Evolutionary conservation across 2,329 filamentous ascomycete genomes (phyloP).

Genomic region (Scedosporium apiospermum): DNA sequence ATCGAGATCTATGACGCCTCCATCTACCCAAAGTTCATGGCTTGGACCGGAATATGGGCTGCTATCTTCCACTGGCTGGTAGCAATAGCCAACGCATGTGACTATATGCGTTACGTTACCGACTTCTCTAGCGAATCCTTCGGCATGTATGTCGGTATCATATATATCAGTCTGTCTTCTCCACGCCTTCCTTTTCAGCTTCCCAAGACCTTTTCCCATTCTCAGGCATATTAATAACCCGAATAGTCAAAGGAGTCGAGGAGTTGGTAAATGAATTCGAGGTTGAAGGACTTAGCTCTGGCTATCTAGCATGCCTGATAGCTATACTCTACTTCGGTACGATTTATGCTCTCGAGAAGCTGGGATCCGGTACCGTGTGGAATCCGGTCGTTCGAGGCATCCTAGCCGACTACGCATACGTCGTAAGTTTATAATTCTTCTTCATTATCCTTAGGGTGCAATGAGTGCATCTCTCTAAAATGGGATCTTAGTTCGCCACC

Average conservation of each 20-base stretch:
- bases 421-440: conserved; percentile 23
- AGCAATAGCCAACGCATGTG: conserved; percentile 40
- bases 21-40: conserved; percentile 44
- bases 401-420: conserved; percentile 42
- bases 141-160: conserved; percentile 45
- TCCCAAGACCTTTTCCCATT: not conserved
- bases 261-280: conserved; percentile 42
- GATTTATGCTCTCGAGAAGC: conserved; percentile 37
- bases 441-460: too few species aligned
- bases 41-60: conserved; percentile 47
- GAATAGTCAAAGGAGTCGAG: conserved; percentile 49
- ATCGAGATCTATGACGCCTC: conserved; percentile 35
- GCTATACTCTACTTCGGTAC: conserved; percentile 33
- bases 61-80: conserved; percentile 48
- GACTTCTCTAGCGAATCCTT: conserved; percentile 45
- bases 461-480: not conserved
- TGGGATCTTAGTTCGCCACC: conserved; percentile 21
- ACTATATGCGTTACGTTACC: conserved; percentile 50
- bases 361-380: conserved; percentile 34
- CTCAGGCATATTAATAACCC: too few species aligned
- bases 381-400: conserved; percentile 32
- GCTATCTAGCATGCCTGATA: conserved; percentile 29
- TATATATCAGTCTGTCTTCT: conserved; percentile 35
- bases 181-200: conserved; percentile 16
- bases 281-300: conserved; percentile 23